These are phyloP conservation scores for Pelagomonas calceolata DNA, from an alignment of 108 stramenopile species.

Conservation along the genomic window DNA sequence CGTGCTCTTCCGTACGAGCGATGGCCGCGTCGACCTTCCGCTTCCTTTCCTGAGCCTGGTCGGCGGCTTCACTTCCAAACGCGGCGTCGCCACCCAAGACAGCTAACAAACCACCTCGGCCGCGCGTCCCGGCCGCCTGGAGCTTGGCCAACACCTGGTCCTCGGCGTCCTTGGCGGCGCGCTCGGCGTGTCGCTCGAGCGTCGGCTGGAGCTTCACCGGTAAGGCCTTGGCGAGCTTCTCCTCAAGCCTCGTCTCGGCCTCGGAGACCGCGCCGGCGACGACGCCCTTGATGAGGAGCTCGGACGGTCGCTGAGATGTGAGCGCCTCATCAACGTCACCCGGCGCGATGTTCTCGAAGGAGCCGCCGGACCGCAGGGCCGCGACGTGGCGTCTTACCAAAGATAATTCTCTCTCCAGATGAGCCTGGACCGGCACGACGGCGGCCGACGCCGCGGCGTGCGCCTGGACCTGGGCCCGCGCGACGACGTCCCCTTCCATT, in stretches of 20 bases:
- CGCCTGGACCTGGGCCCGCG: constrained; percentile 1
- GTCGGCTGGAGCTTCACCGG: background rate
- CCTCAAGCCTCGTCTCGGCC: background rate
- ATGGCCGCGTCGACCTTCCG: too few species aligned
- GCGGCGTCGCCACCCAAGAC: too few species aligned
- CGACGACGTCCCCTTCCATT: background rate
- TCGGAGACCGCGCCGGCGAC: background rate
- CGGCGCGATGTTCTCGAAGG: background rate
- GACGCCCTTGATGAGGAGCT: constrained; percentile 5
- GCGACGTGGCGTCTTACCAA: constrained; percentile 9
- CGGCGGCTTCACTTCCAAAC: too few species aligned
- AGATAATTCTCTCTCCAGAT: constrained; percentile 8
- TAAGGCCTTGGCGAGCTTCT: background rate
- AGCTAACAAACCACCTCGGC: too few species aligned
- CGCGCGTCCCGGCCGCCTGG: too few species aligned
- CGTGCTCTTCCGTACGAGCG: too few species aligned
- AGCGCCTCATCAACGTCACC: constrained; percentile 4
- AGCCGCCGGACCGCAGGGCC: constrained; percentile 9
- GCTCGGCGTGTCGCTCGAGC: background rate
- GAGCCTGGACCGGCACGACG: constrained; percentile 5
- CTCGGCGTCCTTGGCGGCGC: background rate
- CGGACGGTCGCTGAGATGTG: constrained; percentile 1
- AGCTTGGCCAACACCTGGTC: too few species aligned
- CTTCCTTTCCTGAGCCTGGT: too few species aligned
- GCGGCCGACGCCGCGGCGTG: constrained; percentile 5